These are phyloP conservation scores for Entomortierella lignicola DNA, from an alignment of 192 early-diverging fungal genomes.

Conservation along the genomic window DNA sequence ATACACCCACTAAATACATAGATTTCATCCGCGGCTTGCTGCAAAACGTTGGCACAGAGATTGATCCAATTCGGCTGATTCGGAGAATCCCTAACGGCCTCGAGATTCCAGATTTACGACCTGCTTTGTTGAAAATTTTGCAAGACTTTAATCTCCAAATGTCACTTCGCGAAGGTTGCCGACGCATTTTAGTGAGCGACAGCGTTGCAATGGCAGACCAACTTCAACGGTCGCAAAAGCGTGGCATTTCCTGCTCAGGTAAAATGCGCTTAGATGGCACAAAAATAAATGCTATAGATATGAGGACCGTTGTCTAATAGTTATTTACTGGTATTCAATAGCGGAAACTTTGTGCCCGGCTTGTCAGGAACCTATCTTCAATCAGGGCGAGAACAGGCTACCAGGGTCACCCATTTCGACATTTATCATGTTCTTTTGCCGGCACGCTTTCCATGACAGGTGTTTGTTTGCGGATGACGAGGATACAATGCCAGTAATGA, in stretches of 20 bases:
- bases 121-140: conserved; percentile 88
- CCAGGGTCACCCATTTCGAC: conserved; percentile 52
- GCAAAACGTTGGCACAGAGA: conserved; percentile 89
- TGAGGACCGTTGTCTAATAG: too few species aligned
- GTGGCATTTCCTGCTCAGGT: conserved; percentile 69
- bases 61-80: conserved; percentile 87
- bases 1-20: conserved; percentile 11
- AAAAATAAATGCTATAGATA: too few species aligned
- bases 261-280: conserved; percentile 1
- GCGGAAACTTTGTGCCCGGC: conserved; percentile 58
- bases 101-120: conserved; percentile 83
- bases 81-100: conserved; percentile 83
- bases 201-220: conserved; percentile 82
- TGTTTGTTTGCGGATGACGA: conserved; percentile 77
- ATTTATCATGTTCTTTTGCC: conserved; percentile 90
- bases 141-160: conserved; percentile 93
- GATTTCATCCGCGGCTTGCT: conserved; percentile 93
- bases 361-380: conserved; percentile 63
- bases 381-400: conserved; percentile 14
- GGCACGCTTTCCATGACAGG: conserved; percentile 86
- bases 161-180: conserved; percentile 90
- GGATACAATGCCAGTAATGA: conserved; percentile 45
- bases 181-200: conserved; percentile 90
- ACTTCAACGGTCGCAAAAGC: conserved; percentile 73
- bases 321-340: conserved; percentile 3